Percentiles rank a stretch among this genome's conserved stretches.
Evolutionary conservation across 2,329 filamentous ascomycete species (phyloP).

Genomic region (Talaromyces sp.): DNA sequence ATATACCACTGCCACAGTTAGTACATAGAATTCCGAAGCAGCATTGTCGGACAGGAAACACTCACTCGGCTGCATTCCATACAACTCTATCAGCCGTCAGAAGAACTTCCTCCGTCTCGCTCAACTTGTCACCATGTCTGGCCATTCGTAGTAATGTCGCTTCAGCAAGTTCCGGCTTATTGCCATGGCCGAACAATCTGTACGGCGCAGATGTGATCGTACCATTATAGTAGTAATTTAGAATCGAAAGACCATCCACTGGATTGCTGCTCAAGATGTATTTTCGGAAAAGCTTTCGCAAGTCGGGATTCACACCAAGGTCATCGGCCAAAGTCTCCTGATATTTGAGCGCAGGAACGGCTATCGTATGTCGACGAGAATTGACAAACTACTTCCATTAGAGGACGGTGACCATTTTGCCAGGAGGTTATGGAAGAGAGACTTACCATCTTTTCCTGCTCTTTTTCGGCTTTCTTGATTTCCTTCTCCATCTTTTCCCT

Average conservation of each 20-base stretch:
- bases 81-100: conserved; percentile 1
- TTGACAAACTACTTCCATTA: conserved; percentile 23
- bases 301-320: conserved; percentile 29
- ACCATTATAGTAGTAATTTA: conserved; percentile 34
- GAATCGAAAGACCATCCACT: conserved; percentile 23
- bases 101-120: conserved; percentile 20
- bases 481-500: conserved; percentile 24
- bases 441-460: conserved; percentile 21
- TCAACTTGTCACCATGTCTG: conserved; percentile 21
- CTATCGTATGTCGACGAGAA: conserved; percentile 29
- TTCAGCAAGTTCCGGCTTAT: conserved; percentile 25
- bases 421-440: not conserved
- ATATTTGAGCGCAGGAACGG: conserved; percentile 27
- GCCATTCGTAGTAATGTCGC: conserved; percentile 31
- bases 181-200: conserved; percentile 31
- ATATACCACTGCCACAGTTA: not conserved
- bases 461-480: conserved; percentile 23
- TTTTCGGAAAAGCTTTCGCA: conserved; percentile 24
- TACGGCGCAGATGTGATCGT: conserved; percentile 34
- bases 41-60: not conserved
- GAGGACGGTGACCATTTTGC: not conserved
- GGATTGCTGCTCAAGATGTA: conserved; percentile 23
- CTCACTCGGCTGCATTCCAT: conserved; percentile 1
- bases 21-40: not conserved
- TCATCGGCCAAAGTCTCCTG: conserved; percentile 31